Percentiles rank a stretch among this genome's conserved stretches.
These are phyloP conservation scores for Leishmania martiniquensis DNA, from an alignment of 208 protist genomes.

Conservation along the genomic window DNA sequence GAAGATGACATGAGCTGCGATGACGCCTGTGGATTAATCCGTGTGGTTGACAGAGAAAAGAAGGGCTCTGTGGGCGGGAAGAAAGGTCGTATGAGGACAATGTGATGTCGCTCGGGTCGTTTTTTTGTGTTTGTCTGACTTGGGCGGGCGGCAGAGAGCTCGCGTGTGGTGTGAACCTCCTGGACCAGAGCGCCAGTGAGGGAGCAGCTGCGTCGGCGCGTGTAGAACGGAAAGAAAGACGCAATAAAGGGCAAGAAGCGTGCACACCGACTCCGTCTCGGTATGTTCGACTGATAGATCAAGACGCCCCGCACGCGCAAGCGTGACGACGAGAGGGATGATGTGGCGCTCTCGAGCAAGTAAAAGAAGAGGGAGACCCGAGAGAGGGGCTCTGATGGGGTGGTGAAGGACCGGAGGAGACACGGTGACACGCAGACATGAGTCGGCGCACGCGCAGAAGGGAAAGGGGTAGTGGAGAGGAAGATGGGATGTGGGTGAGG, in stretches of 20 bases:
- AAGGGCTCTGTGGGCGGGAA: not conserved
- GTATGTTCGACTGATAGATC: not conserved
- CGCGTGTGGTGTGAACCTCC: not conserved
- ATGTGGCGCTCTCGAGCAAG: not conserved
- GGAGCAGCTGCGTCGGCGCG: not conserved
- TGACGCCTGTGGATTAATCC: not conserved
- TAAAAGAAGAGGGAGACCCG: not conserved
- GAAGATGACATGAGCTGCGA: conserved; percentile 1
- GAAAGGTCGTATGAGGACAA: not conserved
- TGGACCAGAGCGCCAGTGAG: not conserved
- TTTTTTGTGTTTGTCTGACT: not conserved
- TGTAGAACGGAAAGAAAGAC: not conserved
- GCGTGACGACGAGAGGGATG: not conserved
- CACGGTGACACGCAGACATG: not conserved
- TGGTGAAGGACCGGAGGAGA: not conserved
- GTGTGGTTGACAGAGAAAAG: not conserved
- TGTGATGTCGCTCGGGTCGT: not conserved
- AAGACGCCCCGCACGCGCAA: not conserved
- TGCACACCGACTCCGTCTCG: not conserved
- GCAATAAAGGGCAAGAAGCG: not conserved
- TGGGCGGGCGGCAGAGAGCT: not conserved
- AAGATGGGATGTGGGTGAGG: conserved; percentile 7
- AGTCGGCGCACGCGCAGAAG: not conserved
- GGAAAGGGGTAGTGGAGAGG: not conserved
- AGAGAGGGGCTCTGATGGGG: not conserved